These are phyloP conservation scores for Trametes elegans DNA, from an alignment of 768 basidiomycete genomes.

Conservation along the genomic window DNA sequence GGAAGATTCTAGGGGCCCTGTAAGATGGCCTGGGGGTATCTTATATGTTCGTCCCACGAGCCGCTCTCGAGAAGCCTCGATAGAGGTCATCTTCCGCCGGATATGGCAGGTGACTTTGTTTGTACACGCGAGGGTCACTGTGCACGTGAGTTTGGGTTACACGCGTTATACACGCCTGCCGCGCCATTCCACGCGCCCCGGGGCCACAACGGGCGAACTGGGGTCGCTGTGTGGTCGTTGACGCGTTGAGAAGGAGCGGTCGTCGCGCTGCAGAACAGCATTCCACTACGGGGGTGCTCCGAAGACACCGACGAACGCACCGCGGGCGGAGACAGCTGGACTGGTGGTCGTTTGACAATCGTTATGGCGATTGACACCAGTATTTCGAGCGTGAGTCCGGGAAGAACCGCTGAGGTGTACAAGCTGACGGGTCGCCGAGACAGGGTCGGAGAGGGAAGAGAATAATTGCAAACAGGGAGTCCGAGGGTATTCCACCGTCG, in stretches of 20 bases:
- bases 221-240: background rate
- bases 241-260: too few relatives aligned
- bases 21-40: background rate
- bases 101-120: slow-evolving; percentile 9
- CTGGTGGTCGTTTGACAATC: too few relatives aligned
- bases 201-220: background rate
- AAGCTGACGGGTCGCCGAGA: too few relatives aligned
- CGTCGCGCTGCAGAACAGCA: too few relatives aligned
- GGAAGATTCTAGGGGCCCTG: background rate
- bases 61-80: background rate
- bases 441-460: too few relatives aligned
- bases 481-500: too few relatives aligned
- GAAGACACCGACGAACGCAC: background rate
- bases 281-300: background rate
- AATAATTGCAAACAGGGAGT: too few relatives aligned
- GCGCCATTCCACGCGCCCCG: background rate
- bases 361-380: slow-evolving; percentile 8
- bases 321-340: too few relatives aligned
- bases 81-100: background rate
- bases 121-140: slow-evolving; percentile 17
- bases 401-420: too few relatives aligned
- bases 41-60: slow-evolving; percentile 5
- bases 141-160: slow-evolving; percentile 19
- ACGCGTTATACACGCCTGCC: background rate
- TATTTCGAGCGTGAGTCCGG: background rate